Evolutionary conservation across 176 grass and related monocot species (phyloP).

Genomic region (Zea mays): DNA sequence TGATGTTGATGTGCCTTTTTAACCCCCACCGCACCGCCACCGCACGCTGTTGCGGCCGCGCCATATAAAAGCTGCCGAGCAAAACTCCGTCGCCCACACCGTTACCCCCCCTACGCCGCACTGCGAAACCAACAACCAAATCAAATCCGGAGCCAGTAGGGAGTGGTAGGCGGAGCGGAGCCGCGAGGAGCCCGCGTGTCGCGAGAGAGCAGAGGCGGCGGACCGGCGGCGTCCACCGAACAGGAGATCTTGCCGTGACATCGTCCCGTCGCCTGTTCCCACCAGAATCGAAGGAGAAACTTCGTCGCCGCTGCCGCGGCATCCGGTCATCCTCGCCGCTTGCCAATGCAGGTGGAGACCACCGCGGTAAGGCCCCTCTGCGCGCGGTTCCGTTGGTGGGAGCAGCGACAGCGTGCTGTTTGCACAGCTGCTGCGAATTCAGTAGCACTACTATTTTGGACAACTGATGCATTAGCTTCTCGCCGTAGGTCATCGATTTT

Average conservation of each 20-base stretch:
- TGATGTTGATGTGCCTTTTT: slow-evolving; percentile 10
- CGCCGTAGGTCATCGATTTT: slow-evolving; percentile 26
- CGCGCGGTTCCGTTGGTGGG: slow-evolving; percentile 28
- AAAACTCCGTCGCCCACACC: slow-evolving; percentile 42
- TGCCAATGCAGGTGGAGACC: slow-evolving; percentile 32
- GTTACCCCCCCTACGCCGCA: slow-evolving; percentile 34
- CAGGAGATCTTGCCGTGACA: slow-evolving; percentile 33
- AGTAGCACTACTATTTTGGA: slow-evolving; percentile 23
- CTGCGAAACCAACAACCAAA: slow-evolving; percentile 31
- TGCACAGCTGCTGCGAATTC: not conserved
- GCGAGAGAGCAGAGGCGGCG: not conserved
- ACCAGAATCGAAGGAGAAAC: slow-evolving; percentile 1
- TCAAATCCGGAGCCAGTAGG: slow-evolving; percentile 25
- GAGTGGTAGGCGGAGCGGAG: slow-evolving; percentile 17
- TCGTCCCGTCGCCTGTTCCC: not conserved
- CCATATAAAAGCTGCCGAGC: slow-evolving; percentile 40
- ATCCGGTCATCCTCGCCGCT: not conserved
- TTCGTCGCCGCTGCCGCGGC: not conserved
- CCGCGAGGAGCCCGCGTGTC: slow-evolving; percentile 14
- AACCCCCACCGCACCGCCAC: slow-evolving; percentile 29
- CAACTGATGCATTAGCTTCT: slow-evolving; percentile 26
- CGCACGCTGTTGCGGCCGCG: slow-evolving; percentile 35
- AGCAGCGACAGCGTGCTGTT: not conserved
- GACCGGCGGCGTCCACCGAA: not conserved
- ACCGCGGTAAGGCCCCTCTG: slow-evolving; percentile 24